Evolutionary conservation across 225 moss, liverwort and hornwort genomes (phyloP).

Genomic region (Lunularia cruciata): DNA sequence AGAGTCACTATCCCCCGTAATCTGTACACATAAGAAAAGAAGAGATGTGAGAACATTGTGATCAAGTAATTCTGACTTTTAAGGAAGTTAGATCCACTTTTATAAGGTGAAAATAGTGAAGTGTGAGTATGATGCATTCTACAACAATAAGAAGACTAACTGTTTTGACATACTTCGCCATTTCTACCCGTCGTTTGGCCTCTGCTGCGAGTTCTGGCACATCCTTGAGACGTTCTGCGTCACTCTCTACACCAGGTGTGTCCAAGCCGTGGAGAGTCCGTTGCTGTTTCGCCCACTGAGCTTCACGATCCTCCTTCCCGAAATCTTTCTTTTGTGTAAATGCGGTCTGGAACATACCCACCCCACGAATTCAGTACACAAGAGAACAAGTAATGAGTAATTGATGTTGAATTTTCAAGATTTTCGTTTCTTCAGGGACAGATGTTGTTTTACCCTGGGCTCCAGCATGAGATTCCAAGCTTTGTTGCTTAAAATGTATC

Average conservation of each 20-base stretch:
- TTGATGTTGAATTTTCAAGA: background rate
- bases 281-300: conserved; percentile 81
- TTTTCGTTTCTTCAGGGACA: conserved; percentile 53
- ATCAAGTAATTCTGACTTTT: background rate
- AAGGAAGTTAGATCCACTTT: background rate
- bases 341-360: conserved; percentile 63
- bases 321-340: conserved; percentile 69
- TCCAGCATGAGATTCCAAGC: conserved; percentile 61
- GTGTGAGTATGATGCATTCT: background rate
- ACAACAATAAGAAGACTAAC: no score
- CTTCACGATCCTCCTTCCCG: conserved; percentile 77
- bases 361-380: background rate
- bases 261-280: conserved; percentile 76
- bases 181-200: conserved; percentile 40
- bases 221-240: background rate
- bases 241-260: conserved; percentile 28
- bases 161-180: conserved; percentile 30
- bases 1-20: background rate
- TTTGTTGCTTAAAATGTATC: conserved; percentile 54
- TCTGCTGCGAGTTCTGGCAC: conserved; percentile 36
- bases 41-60: background rate
- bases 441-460: conserved; percentile 21
- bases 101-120: background rate
- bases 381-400: no score
- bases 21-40: background rate